phyloP scores from a whole-genome alignment of 2,329 filamentous ascomycete species.

The Cytospora chrysosperma region DNA sequence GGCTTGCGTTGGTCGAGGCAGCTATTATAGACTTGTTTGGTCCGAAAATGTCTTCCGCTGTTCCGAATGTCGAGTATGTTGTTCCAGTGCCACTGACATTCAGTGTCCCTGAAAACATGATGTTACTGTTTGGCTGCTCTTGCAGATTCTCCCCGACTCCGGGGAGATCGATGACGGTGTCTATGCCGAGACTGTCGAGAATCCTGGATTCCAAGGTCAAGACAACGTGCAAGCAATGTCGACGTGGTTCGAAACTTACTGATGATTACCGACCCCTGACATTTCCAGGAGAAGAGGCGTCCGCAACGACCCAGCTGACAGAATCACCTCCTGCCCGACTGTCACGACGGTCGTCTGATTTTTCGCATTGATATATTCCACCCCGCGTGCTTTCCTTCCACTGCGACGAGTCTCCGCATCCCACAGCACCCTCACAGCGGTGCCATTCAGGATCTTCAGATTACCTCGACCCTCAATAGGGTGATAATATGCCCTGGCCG shows the following conservation, averaged over 20 bases:
- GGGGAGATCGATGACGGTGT: slow-evolving; percentile 32
- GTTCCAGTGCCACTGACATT: slow-evolving; percentile 24
- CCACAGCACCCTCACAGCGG: slow-evolving; percentile 25
- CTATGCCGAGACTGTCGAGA: slow-evolving; percentile 30
- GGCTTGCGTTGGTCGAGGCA: slow-evolving; percentile 26
- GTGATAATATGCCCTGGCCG: slow-evolving; percentile 43
- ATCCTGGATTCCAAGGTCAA: slow-evolving; percentile 44
- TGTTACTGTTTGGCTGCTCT: slow-evolving; percentile 40
- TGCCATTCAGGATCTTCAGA: slow-evolving; percentile 40
- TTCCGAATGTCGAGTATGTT: slow-evolving; percentile 33
- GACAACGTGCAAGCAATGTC: slow-evolving; percentile 39
- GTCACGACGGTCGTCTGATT: slow-evolving; percentile 36
- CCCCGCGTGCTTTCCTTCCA: slow-evolving; percentile 31
- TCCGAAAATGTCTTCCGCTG: slow-evolving; percentile 33
- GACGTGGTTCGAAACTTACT: slow-evolving; percentile 25
- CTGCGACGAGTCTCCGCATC: slow-evolving; percentile 33
- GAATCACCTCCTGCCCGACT: slow-evolving; percentile 47
- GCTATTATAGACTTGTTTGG: slow-evolving; percentile 27
- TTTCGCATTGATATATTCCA: slow-evolving; percentile 38
- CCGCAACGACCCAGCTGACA: slow-evolving; percentile 49
- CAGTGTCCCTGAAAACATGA: slow-evolving; percentile 30
- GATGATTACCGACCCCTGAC: slow-evolving; percentile 50
- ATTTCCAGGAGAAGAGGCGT: slow-evolving; percentile 52
- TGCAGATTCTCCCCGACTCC: slow-evolving; percentile 37
- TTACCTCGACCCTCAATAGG: slow-evolving; percentile 39